phyloP scores from a whole-genome alignment of 1,284 basidiomycete species.

The Gymnopus androsaceus region DNA sequence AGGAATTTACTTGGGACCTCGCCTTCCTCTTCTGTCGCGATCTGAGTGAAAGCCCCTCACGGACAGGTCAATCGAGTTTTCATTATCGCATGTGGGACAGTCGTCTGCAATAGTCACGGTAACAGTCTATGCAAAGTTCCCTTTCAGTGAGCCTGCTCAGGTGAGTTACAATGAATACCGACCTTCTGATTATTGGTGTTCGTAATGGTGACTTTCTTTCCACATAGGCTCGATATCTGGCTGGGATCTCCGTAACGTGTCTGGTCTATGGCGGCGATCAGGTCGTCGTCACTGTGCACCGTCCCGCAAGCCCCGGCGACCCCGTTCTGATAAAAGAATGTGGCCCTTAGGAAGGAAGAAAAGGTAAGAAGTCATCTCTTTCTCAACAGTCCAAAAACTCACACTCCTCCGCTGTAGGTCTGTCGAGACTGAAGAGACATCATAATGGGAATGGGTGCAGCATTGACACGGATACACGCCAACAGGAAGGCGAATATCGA shows the following conservation, averaged over 20 bases:
- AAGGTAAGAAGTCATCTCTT: no score
- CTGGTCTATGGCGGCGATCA: background rate
- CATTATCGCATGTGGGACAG: slow-evolving; percentile 3
- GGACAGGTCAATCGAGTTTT: slow-evolving; percentile 3
- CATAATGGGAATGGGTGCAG: background rate
- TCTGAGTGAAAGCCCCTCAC: slow-evolving; percentile 1
- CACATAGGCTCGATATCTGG: background rate
- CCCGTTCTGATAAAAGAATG: slow-evolving; percentile 1
- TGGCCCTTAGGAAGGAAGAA: background rate
- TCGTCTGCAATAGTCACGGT: slow-evolving; percentile 5
- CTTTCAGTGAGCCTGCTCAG: background rate
- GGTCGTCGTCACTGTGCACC: background rate
- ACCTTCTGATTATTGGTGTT: slow-evolving; percentile 7
- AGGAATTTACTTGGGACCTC: background rate
- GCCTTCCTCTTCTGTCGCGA: background rate
- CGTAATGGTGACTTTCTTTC: slow-evolving; percentile 7
- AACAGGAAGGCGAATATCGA: background rate
- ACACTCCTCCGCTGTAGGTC: slow-evolving; percentile 4
- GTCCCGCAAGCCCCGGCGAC: background rate
- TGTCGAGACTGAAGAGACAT: background rate
- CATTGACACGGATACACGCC: background rate
- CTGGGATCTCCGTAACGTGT: background rate
- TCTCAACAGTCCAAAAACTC: background rate
- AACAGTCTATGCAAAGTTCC: background rate
- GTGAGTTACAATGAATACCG: background rate